phyloP scores from a whole-genome alignment of 2,329 filamentous ascomycete species.

The Dichotomopilus funicola region DNA sequence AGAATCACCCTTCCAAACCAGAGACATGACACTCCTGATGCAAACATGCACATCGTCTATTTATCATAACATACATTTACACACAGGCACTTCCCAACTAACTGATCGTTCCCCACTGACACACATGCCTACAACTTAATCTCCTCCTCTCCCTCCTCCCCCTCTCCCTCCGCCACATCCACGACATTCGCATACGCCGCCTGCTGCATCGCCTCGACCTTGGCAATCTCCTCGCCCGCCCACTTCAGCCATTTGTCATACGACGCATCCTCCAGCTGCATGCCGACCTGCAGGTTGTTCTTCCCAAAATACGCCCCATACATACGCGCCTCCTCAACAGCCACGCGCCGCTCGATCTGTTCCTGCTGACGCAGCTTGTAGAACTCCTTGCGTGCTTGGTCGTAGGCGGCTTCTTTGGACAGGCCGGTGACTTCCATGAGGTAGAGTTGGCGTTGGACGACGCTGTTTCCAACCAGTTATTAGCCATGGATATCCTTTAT shows the following conservation, averaged over 20 bases:
- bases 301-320: slow-evolving; percentile 87
- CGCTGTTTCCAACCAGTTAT: slow-evolving; percentile 45
- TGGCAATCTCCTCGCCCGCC: slow-evolving; percentile 50
- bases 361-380: slow-evolving; percentile 76
- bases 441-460: slow-evolving; percentile 86
- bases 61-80: too few species aligned
- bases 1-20: too few species aligned
- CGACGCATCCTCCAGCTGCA: slow-evolving; percentile 71
- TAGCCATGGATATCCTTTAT: too few species aligned
- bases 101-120: too few species aligned
- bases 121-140: too few species aligned
- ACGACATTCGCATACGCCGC: slow-evolving; percentile 40
- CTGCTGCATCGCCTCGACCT: slow-evolving; percentile 34
- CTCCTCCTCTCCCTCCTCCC: background rate
- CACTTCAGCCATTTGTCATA: slow-evolving; percentile 83
- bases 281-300: slow-evolving; percentile 65
- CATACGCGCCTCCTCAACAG: slow-evolving; percentile 77
- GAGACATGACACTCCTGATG: too few species aligned
- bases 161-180: slow-evolving; percentile 25
- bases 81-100: too few species aligned
- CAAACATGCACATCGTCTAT: too few species aligned
- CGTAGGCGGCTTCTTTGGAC: slow-evolving; percentile 67
- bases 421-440: slow-evolving; percentile 63
- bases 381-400: slow-evolving; percentile 81
- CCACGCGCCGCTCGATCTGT: slow-evolving; percentile 75